Percentiles rank a stretch among this genome's conserved stretches.
These are phyloP conservation scores for Wilhelminamyces savonicus DNA, from an alignment of 805 yeast species.

Conservation along the genomic window DNA sequence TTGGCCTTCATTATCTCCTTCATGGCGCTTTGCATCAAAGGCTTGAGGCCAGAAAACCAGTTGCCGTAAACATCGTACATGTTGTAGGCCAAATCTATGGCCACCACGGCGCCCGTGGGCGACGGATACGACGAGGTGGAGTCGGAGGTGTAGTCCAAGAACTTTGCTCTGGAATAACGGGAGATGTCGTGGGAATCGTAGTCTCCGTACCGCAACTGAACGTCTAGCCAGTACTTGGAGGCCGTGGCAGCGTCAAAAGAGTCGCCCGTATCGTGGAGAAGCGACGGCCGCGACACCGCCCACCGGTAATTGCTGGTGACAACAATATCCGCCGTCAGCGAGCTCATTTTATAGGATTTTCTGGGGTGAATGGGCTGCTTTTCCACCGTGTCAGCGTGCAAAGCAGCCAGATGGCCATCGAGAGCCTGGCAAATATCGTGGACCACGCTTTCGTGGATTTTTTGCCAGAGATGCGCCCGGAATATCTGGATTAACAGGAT, in stretches of 20 bases:
- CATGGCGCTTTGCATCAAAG: constrained; percentile 86
- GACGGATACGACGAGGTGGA: constrained; percentile 82
- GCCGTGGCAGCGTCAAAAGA: constrained; percentile 49
- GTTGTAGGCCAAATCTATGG: constrained; percentile 90
- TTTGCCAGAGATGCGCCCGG: constrained; percentile 98
- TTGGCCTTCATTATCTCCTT: constrained; percentile 89
- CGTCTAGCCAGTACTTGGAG: constrained; percentile 88
- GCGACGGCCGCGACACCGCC: constrained; percentile 78
- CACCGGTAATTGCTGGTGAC: constrained; percentile 71
- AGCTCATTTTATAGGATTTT: constrained; percentile 94
- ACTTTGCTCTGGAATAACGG: constrained; percentile 88
- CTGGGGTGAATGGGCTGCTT: constrained; percentile 95
- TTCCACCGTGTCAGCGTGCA: constrained; percentile 79
- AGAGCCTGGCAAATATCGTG: constrained; percentile 89
- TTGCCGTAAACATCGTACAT: constrained; percentile 96
- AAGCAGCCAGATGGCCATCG: constrained; percentile 77
- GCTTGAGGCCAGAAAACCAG: constrained; percentile 95
- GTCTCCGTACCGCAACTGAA: constrained; percentile 93
- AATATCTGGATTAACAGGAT: constrained; percentile 93
- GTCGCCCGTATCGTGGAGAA: constrained; percentile 68
- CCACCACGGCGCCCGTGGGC: constrained; percentile 86
- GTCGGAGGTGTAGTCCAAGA: constrained; percentile 87
- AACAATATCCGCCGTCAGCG: constrained; percentile 89
- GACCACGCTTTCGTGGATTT: constrained; percentile 92
- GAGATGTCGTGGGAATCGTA: constrained; percentile 96